Percentiles rank a stretch among this genome's conserved stretches.
Evolutionary conservation across 2,329 filamentous ascomycete species (phyloP).

Genomic region (Curvularia hawaiiensis): DNA sequence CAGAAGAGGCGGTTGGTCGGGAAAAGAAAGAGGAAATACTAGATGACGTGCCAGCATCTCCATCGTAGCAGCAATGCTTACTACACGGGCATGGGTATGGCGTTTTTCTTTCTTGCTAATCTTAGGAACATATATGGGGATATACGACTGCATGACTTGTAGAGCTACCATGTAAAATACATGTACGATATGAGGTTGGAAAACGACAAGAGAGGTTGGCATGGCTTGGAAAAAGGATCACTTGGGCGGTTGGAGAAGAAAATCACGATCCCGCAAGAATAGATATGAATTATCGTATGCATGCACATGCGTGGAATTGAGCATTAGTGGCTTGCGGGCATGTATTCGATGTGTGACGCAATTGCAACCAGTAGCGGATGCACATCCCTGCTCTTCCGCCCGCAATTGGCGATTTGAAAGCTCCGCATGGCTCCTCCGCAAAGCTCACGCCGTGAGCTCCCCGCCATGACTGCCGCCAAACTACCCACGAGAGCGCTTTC

Average conservation of each 20-base stretch:
- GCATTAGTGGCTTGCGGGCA: neutral
- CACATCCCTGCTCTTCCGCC: constrained; percentile 17
- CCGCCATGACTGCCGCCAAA: constrained; percentile 21
- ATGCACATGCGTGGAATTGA: neutral
- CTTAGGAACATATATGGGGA: neutral
- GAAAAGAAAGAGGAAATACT: constrained; percentile 9
- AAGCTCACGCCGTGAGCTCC: constrained; percentile 18
- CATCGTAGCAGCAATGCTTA: constrained; percentile 1
- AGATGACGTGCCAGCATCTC: constrained; percentile 7
- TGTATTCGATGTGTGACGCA: constrained; percentile 1
- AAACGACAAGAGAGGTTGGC: neutral
- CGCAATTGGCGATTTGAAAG: constrained; percentile 14
- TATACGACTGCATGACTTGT: neutral
- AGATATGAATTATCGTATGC: neutral
- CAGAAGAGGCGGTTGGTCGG: constrained; percentile 4
- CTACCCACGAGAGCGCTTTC: constrained; percentile 8
- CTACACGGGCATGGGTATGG: neutral
- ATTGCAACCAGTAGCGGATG: neutral
- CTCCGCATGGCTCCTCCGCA: constrained; percentile 25
- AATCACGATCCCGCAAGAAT: neutral
- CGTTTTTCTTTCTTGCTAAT: neutral
- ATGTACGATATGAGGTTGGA: constrained; percentile 1
- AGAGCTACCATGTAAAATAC: neutral
- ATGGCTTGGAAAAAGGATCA: neutral
- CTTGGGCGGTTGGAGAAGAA: neutral